Evolutionary conservation across 2,329 filamentous ascomycete species (phyloP), one percentile per base, ranked within the genome.

Genomic region (Arthrinium phaeospermum): DNA sequence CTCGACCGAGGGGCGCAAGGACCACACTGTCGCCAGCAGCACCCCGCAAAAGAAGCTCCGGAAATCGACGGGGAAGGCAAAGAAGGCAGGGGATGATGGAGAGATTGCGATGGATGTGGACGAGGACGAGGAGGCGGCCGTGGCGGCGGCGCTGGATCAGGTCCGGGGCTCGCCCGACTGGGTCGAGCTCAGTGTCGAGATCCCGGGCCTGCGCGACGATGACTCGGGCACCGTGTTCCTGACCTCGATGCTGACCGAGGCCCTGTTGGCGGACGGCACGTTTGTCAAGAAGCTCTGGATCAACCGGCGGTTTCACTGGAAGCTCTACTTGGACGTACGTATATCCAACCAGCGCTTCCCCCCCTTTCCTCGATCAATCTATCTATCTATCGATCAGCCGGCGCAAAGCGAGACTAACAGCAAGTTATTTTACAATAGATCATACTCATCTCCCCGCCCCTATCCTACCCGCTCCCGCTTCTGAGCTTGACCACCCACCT

Each of bases 271-370:
- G 45, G 92, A 91, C 82, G 92, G 91, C 27, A 87, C 88, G 78
- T 89, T 94, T 81, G 88, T 88, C 75, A 91, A 90, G 81, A 90
- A 92, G 78, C 83, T 99, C 79, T 93, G 91, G 82, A 98, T 99
- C 81, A 98, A 98, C 84, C 85, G 87, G 73, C 89, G 95, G 64
- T 99, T 96, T 87, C 96, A 98, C 86, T 99, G 96, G 96, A 94
- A 95, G 84, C 82, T 99, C 72, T 98, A 96, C 83, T 89, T 99
- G 75, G 96, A 99, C 83, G 95, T 98, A 82, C 79, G 93, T 87
- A 19, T 44, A 24, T 49, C 71, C 47, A 68, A 67, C 46, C 37
- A 10, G 8, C 37, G 8, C 37, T 73, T 51, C 27, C 45, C 57
- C 22, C n/a, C n/a, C n/a, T n/a, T n/a, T n/a, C n/a, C n/a, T n/a